Percentiles rank a stretch among this genome's conserved stretches.
These are phyloP conservation scores for Pleurotus tuber-regium DNA, from an alignment of 768 basidiomycete genomes.

Conservation along the genomic window DNA sequence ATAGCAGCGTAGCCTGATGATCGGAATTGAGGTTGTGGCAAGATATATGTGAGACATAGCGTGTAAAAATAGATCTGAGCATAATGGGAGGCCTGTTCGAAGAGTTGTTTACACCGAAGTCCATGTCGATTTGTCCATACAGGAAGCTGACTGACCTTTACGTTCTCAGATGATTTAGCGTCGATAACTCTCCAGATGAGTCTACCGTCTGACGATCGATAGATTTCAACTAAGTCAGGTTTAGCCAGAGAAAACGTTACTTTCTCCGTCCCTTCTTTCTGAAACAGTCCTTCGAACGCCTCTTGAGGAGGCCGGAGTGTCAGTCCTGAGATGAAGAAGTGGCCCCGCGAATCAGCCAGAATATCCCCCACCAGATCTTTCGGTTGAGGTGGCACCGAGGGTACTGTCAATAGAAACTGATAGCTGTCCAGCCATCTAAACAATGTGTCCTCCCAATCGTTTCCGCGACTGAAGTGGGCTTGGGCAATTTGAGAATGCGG, in stretches of 20 bases:
- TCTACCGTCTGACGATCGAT: conserved; percentile 23
- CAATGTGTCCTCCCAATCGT: conserved; percentile 43
- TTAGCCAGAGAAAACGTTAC: conserved; percentile 45
- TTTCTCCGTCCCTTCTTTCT: conserved; percentile 25
- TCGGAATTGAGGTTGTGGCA: conserved; percentile 31
- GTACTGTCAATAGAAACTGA: conserved; percentile 39
- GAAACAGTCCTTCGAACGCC: conserved; percentile 30
- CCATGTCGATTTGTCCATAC: background rate
- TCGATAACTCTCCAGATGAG: conserved; percentile 48
- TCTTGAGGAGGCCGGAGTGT: conserved; percentile 40
- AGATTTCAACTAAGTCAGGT: conserved; percentile 48
- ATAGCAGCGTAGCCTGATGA: conserved; percentile 36
- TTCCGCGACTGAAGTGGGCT: conserved; percentile 41
- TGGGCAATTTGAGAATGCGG: conserved; percentile 28
- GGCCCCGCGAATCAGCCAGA: conserved; percentile 37
- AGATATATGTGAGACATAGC: conserved; percentile 38
- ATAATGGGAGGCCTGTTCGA: conserved; percentile 49
- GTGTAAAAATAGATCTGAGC: conserved; percentile 53
- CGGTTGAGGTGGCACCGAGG: conserved; percentile 31
- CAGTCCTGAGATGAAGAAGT: conserved; percentile 45
- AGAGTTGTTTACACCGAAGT: background rate
- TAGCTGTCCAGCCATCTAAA: conserved; percentile 39
- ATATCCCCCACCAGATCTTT: conserved; percentile 37
- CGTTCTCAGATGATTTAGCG: conserved; percentile 44
- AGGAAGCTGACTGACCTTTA: conserved; percentile 35